Base-by-base conservation (phyloP, 805 yeast species). In the Lipomyces kockii region DNA sequence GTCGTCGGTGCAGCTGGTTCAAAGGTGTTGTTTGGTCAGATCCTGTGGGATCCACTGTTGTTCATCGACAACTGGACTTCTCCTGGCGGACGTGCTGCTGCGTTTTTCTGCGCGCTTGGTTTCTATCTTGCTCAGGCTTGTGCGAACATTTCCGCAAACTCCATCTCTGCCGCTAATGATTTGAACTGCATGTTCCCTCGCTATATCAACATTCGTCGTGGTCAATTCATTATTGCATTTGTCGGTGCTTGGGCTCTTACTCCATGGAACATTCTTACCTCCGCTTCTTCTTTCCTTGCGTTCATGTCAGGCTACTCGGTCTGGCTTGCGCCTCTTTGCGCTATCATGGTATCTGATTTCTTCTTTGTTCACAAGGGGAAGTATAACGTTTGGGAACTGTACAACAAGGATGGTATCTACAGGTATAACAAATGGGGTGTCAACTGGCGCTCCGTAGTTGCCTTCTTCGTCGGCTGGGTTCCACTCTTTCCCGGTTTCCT, bases 291-390 rank as follows among this genome's bases (percentile, higher is more conserved):
- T 78, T 91, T 91, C 80, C 88, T 95, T 46, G 88, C 93, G 7
- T 91, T 90, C 74, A 80, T 92, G 64, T 84, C 90, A 52, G 95
- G 97, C 0, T 91, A 91, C 76, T 83, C 96, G 0, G 92, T 91
- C 17, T 91, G 92, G 83, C 81, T 92, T 62, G 88, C 93, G 12
- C 85, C 96, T 29, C 89, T 92, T 76, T 92, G 94, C 7, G 97
- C 97, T 71, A 89, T 88, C 46, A 83, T 88, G 59, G 82, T 84
- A 67, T 62, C 69, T 14, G 76, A 74, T 62, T 83, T 74, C 73
- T 81, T 76, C 74, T 37, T 83, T 4, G 78, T 83, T n/a, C 78
- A 85, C 70, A 76, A 78, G 35, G 76, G 80, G 61, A 76, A 78
- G 61, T 64, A 83, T 62, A 80, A 82, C 67, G 74, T 84, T 25